phyloP scores from a whole-genome alignment of 2,329 filamentous ascomycete genomes.

The Sporothrix humicola region DNA sequence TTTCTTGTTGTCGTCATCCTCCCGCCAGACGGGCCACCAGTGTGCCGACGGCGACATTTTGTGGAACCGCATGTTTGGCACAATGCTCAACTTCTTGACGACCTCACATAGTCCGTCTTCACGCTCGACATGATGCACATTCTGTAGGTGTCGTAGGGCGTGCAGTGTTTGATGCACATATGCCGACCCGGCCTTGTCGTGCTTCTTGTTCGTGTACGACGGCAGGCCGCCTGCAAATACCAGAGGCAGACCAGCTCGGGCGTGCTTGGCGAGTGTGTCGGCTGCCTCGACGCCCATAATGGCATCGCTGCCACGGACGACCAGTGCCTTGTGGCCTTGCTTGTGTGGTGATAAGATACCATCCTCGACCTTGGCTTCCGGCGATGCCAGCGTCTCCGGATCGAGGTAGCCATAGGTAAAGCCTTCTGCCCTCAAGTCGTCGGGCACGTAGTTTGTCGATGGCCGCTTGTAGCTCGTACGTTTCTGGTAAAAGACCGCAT shows the following conservation, averaged over 20 bases:
- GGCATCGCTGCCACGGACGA: not conserved
- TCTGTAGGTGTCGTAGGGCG: not conserved
- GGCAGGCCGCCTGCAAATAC: conserved; percentile 6
- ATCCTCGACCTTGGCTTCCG: not conserved
- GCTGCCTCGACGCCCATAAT: not conserved
- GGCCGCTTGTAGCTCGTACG: not conserved
- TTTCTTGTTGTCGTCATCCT: not conserved
- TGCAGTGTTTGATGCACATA: conserved; percentile 5
- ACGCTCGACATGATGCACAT: not conserved
- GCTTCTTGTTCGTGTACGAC: not conserved
- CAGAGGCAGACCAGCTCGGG: not conserved
- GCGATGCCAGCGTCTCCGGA: not conserved
- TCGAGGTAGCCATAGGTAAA: conserved; percentile 17
- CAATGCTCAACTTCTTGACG: not conserved
- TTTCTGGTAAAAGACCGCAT: conserved; percentile 23
- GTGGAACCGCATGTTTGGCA: not conserved
- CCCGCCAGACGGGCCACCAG: conserved; percentile 16
- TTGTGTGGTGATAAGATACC: not conserved
- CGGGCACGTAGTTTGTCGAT: not conserved
- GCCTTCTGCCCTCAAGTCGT: not conserved
- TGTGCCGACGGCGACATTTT: not conserved
- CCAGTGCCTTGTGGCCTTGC: not conserved
- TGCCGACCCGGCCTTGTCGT: not conserved
- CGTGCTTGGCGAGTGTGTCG: not conserved
- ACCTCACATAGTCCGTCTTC: not conserved